Percentiles rank a stretch among this genome's conserved stretches.
Evolutionary conservation across 306 rosid genomes (phyloP).

Genomic region (Psophocarpus tetragonolobus): DNA sequence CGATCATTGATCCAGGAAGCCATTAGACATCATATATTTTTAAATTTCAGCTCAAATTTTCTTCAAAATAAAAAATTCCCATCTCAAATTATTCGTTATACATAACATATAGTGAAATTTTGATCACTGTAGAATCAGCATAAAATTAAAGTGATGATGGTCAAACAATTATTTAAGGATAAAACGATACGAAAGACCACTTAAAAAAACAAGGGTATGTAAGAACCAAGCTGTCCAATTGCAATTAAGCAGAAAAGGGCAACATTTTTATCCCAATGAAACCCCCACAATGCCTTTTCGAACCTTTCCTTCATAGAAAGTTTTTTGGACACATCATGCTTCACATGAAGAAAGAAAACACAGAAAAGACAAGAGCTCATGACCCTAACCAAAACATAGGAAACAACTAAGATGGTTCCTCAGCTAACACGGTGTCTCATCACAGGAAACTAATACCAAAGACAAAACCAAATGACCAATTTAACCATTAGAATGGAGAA

Average conservation of each 20-base stretch:
- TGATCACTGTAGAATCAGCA: neutral
- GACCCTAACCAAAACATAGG: constrained; percentile 1
- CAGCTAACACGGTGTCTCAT: neutral
- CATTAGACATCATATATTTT: too few species aligned
- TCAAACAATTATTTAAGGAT: neutral
- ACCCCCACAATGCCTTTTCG: neutral
- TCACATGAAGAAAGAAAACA: neutral
- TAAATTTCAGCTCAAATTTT: neutral
- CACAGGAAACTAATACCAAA: neutral
- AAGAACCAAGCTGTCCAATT: neutral
- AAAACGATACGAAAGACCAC: neutral
- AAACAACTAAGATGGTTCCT: constrained; percentile 17
- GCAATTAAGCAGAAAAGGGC: neutral
- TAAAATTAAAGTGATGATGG: neutral
- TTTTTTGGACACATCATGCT: neutral
- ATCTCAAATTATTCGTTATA: too few species aligned
- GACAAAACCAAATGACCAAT: neutral
- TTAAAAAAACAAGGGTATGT: too few species aligned
- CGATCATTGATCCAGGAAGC: too few species aligned
- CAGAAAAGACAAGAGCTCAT: neutral
- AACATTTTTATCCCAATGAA: neutral
- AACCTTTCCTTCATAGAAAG: neutral
- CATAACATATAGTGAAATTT: neutral
- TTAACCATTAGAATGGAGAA: neutral
- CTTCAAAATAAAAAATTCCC: too few species aligned